Evolutionary conservation across 1,284 basidiomycete genomes (phyloP), one percentile per base, ranked within the genome.

Genomic region (Moniliophthora roreri): DNA sequence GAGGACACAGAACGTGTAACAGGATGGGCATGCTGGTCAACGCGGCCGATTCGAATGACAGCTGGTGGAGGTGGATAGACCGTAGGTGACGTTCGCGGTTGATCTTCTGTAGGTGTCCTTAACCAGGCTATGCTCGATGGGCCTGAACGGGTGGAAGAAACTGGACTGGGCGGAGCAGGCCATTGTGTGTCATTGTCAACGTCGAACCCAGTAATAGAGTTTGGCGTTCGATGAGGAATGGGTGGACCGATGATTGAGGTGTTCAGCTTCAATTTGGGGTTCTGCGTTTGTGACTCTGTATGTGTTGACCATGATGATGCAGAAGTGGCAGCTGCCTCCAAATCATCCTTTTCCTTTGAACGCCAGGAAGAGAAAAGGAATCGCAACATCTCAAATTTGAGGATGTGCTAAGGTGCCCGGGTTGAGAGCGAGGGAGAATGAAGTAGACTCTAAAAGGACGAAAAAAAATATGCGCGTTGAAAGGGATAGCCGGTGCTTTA

Each of bases 101-200:
- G 38, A 35, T 54, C 52, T 39, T 57, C 46, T 38, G 54, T 49
- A 9, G 54, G 58, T 35, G 62, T 61, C 42, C 58, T 60, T 32
- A 73, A 49, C 74, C 72, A 76, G 20, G 69, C 72, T 45, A 76
- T 65, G 37, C 68, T 66, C 3, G 73, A 68, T 32, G 71, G 72
- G 60, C 60, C 63, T 47, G 52, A 62, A 59, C 52, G 62, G 52
- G 45, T 56, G 28, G 28, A 32, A 21, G 60, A 58, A 52, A 59
- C 58, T n/a, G 56, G 55, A 9, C 42, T 52, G 7, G 56, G 45
- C 50, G 39, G 53, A n/a, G 16, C 52, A 49, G 23, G 51, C 59
- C 57, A 58, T 20, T 50, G 50, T n/a, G 51, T 46, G 18, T 48
- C 50, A 32, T 11, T 32, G 38, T 53, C 13, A 41, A 55, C 58